Conservation (phyloP, 805 yeast species). For the Torulaspora indica region DNA sequence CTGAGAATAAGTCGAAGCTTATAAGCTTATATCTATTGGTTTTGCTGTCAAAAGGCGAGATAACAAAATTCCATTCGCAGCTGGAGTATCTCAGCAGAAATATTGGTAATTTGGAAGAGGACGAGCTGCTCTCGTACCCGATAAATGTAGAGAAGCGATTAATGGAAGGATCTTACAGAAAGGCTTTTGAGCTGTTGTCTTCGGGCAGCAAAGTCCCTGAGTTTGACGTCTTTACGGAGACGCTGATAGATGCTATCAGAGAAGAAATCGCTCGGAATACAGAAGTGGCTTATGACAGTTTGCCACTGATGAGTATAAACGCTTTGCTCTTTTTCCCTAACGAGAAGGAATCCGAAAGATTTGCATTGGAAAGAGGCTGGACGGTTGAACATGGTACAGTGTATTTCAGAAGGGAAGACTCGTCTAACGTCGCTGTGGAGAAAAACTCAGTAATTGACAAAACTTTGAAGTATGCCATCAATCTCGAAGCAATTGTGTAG, state of each 20-base stretch:
- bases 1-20: conserved; percentile 66
- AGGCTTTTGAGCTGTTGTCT: conserved; percentile 70
- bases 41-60: conserved; percentile 74
- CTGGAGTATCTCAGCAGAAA: conserved; percentile 62
- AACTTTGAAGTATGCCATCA: conserved; percentile 81
- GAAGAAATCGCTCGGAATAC: conserved; percentile 80
- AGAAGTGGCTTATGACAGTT: conserved; percentile 66
- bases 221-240: conserved; percentile 69
- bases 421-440: conserved; percentile 14
- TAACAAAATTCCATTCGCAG: conserved; percentile 86
- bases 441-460: conserved; percentile 50
- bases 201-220: conserved; percentile 52
- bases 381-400: conserved; percentile 47
- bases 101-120: conserved; percentile 49
- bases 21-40: conserved; percentile 71
- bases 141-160: conserved; percentile 86
- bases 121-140: conserved; percentile 73
- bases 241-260: conserved; percentile 73
- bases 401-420: conserved; percentile 41
- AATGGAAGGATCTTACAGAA: conserved; percentile 94
- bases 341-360: conserved; percentile 51
- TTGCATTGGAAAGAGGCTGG: conserved; percentile 59
- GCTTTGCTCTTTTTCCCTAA: conserved; percentile 65
- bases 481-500: conserved; percentile 85
- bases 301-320: conserved; percentile 81